Conservation (phyloP, 2,329 filamentous ascomycete genomes). For the Verticillium alfalfae region DNA sequence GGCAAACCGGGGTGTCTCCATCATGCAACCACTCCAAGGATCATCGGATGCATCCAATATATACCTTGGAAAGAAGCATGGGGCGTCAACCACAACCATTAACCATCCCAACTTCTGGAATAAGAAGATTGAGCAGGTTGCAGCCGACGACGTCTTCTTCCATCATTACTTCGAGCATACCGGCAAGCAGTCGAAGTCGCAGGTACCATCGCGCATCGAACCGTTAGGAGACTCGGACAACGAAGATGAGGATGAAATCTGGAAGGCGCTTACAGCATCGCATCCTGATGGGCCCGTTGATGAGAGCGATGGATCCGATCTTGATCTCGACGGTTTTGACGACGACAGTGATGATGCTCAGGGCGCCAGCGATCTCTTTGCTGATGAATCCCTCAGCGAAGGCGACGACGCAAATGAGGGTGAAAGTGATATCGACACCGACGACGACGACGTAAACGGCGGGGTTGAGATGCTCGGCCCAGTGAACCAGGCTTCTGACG, state of each 20-base stretch:
- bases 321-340: slow-evolving; percentile 42
- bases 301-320: slow-evolving; percentile 52
- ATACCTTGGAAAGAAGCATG: neutral
- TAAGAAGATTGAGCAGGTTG: slow-evolving; percentile 81
- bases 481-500: neutral
- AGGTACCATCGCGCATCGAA: slow-evolving; percentile 25
- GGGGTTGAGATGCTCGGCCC: slow-evolving; percentile 4
- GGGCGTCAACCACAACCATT: slow-evolving; percentile 39
- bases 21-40: slow-evolving; percentile 81
- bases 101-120: slow-evolving; percentile 91
- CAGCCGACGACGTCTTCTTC: slow-evolving; percentile 94
- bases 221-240: slow-evolving; percentile 46
- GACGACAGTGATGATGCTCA: slow-evolving; percentile 39
- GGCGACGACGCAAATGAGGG: slow-evolving; percentile 34
- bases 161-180: slow-evolving; percentile 88
- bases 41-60: slow-evolving; percentile 31
- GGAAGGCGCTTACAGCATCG: slow-evolving; percentile 82
- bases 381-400: slow-evolving; percentile 18
- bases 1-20: slow-evolving; percentile 70
- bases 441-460: slow-evolving; percentile 7
- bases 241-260: slow-evolving; percentile 73
- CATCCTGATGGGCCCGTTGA: slow-evolving; percentile 70
- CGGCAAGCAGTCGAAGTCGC: slow-evolving; percentile 50
- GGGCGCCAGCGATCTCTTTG: slow-evolving; percentile 33
- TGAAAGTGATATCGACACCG: slow-evolving; percentile 57